These are phyloP conservation scores for Tricholomella constricta DNA, from an alignment of 768 basidiomycete genomes.

Conservation along the genomic window DNA sequence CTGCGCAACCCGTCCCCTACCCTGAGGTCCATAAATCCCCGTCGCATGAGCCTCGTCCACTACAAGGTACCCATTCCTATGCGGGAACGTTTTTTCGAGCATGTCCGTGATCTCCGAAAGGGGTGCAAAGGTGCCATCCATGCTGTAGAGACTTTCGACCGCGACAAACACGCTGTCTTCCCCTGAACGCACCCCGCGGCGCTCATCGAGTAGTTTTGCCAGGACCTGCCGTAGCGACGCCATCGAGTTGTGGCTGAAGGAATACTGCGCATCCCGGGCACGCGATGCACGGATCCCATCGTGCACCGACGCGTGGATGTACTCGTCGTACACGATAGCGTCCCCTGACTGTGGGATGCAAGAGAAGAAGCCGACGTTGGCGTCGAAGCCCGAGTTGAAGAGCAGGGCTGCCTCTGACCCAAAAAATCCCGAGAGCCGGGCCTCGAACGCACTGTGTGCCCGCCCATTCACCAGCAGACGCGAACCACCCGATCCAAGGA, in stretches of 20 bases:
- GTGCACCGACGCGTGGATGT: constrained; percentile 89
- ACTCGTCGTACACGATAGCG: no score
- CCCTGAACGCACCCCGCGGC: constrained; percentile 39
- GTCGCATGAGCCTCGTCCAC: constrained; percentile 96
- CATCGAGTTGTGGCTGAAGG: constrained; percentile 78
- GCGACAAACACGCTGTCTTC: constrained; percentile 68
- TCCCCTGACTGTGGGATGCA: constrained; percentile 79
- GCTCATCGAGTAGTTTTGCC: constrained; percentile 35
- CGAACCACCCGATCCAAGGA: constrained; percentile 88
- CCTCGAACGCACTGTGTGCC: constrained; percentile 72
- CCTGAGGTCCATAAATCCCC: constrained; percentile 81
- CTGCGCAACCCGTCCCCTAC: constrained; percentile 71
- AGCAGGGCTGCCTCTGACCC: constrained; percentile 63
- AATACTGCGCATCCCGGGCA: constrained; percentile 35
- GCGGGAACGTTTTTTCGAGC: constrained; percentile 62
- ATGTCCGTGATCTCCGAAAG: constrained; percentile 63
- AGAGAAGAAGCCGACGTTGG: constrained; percentile 86
- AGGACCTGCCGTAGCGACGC: constrained; percentile 49
- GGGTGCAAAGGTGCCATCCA: constrained; percentile 93
- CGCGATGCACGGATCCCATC: constrained; percentile 83
- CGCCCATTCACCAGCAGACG: constrained; percentile 79
- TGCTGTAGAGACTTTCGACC: constrained; percentile 89
- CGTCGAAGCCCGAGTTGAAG: constrained; percentile 94
- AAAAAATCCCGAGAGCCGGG: constrained; percentile 67
- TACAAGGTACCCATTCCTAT: constrained; percentile 68